Evolutionary conservation across 345 rosid genomes (phyloP), one percentile per base, ranked within the genome.

Genomic region (Eucalyptus pauciflora): DNA sequence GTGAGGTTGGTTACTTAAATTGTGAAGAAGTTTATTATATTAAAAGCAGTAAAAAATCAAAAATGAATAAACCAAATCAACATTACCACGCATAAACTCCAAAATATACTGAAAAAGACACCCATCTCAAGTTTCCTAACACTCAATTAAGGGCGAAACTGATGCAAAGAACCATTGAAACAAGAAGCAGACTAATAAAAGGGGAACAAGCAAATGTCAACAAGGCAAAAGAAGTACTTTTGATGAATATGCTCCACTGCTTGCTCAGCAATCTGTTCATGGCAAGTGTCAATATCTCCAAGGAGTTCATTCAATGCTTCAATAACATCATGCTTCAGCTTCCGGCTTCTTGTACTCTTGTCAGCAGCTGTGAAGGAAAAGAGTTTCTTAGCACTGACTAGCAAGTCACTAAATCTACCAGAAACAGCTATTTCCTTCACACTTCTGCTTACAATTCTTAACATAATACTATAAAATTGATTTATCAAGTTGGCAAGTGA

Each of bases 181-280:
- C 83, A 76, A 76, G 83, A 41, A 37, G 48, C 27, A 41, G 43
- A 20, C 83, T 41, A 20, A 76, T 76, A 76, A 76, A 45, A 76
- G 85, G 29, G 48, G 48, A 76, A 76, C 48, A 41, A 76, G 85
- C 17, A 48, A 45, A 64, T 56, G 85, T 37, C 45, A 86, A 89
- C 45, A 86, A 86, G 50, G 69, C 87, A 80, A 81, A 76, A 37
- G 41, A 89, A 64, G 64, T 98, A 98, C 99, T 98, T 97, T 54
- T 98, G 99, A 94, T 98, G 99, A 91, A 97, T 98, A 93, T 98
- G 99, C 93, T 98, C 99, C 87, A 98, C 94, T 12, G 99, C 99
- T 93, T 98, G 99, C 92, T 98, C 99, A 51, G 99, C 98, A 76
- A 98, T 98, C 96, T 94, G 99, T 90, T 98, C 99, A 90, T 97